Evolutionary conservation across 192 early-diverging fungal genomes (phyloP), one percentile per base, ranked within the genome.

Genomic region (Backusella tarrabulga): DNA sequence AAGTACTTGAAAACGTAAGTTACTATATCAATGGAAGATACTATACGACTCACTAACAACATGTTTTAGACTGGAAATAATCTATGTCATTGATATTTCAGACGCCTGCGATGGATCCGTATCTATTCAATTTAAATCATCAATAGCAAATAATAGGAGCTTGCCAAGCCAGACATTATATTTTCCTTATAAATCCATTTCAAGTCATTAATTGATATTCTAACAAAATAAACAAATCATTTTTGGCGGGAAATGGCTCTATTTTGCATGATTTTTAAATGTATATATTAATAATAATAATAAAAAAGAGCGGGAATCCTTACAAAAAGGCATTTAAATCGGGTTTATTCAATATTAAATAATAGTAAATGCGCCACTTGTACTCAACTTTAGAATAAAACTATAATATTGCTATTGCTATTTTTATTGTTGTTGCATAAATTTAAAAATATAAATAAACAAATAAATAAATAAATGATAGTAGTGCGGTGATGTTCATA

Each of bases 251-350:
- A 60, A 60, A 26, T 8, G 3, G 3, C 8, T 26, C 9, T 60
- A 60, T 60, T 26, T 60, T 60, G 56, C 56, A 60, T 60, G 56
- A 60, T 60, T 60, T 60, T 38, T 38, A 38, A 60, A 12, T 60
- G 54, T 29, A 26, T 32, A 11, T 26, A 26, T 11, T 26, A 63
- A 60, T 21, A 19, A n/a, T 6, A 54, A 21, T 21, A 21, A 54
- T 0, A n/a, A 54, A 54, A 60, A 60, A 60, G 54, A 23, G 54
- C 54, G 54, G 54, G 54, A 60, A 23, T 26, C 23, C 11, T 38
- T 8, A 38, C 9, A 26, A 26, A 26, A 60, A 60, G 54, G 54
- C 54, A 26, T 60, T 8, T 23, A 7, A 9, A 54, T 54, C 52
- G 52, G n/a, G n/a, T 9, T 21, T 26, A 11, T 54, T 9, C 21